These are phyloP conservation scores for Amborella trichopoda DNA, from an alignment of 164 flowering plant species.

Conservation along the genomic window DNA sequence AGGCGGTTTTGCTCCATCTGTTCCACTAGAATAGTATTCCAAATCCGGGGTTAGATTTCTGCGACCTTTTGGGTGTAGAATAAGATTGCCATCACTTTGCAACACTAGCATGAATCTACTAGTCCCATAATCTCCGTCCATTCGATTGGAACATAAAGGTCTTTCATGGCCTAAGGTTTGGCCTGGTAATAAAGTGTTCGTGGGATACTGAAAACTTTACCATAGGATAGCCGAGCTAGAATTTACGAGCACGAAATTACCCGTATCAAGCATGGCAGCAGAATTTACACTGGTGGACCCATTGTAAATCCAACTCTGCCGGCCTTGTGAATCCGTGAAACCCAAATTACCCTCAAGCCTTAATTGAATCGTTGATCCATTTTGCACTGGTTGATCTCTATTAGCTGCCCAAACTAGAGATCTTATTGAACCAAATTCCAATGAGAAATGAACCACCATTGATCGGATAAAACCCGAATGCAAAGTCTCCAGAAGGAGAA, in stretches of 20 bases:
- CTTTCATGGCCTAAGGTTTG: conserved; percentile 12
- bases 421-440: conserved; percentile 27
- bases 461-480: conserved; percentile 21
- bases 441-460: conserved; percentile 5
- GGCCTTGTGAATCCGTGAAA: conserved; percentile 7
- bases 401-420: conserved; percentile 28
- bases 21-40: not conserved
- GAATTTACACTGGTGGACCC: not conserved
- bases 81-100: conserved; percentile 24
- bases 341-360: conserved; percentile 10
- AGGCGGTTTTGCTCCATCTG: not conserved
- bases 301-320: conserved; percentile 7
- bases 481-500: conserved; percentile 26
- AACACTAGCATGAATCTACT: conserved; percentile 24
- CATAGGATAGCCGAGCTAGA: not conserved
- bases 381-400: conserved; percentile 3
- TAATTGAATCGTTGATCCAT: conserved; percentile 20
- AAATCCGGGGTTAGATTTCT: not conserved
- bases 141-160: conserved; percentile 9
- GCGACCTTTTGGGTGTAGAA: conserved; percentile 6
- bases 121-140: conserved; percentile 16
- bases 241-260: conserved; percentile 2
- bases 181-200: conserved; percentile 35
- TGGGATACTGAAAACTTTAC: conserved; percentile 7
- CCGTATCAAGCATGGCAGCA: conserved; percentile 1